Evolutionary conservation across 2,329 filamentous ascomycete species (phyloP).

Genomic region (Paecilomyces sp.): DNA sequence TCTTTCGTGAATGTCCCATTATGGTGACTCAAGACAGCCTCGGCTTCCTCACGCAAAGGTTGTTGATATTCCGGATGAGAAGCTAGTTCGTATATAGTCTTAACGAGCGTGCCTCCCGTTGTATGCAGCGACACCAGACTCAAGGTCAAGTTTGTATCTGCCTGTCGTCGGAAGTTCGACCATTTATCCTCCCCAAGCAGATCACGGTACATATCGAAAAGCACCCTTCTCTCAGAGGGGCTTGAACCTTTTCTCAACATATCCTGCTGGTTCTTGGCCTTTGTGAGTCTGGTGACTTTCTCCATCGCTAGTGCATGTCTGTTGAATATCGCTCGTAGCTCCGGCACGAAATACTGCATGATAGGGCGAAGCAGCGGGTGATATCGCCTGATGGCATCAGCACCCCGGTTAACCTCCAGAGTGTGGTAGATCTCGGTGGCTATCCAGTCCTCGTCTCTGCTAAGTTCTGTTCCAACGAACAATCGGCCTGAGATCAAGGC

Average conservation of each 20-base stretch:
- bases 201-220: slow-evolving; percentile 9
- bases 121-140: background rate
- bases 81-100: background rate
- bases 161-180: background rate
- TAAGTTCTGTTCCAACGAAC: slow-evolving; percentile 5
- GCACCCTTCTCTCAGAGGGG: background rate
- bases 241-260: background rate
- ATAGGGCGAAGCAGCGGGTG: background rate
- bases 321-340: background rate
- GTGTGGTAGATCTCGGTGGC: slow-evolving; percentile 4
- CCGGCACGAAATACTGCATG: slow-evolving; percentile 2
- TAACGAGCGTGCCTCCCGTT: background rate
- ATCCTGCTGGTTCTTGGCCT: background rate
- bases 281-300: background rate
- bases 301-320: background rate
- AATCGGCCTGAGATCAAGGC: slow-evolving; percentile 4
- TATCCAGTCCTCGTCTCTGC: slow-evolving; percentile 5
- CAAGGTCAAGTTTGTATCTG: slow-evolving; percentile 3
- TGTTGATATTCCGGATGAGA: background rate
- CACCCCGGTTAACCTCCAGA: slow-evolving; percentile 1
- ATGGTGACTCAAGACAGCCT: slow-evolving; percentile 1
- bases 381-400: background rate
- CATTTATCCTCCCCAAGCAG: slow-evolving; percentile 8
- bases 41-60: slow-evolving; percentile 4
- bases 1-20: slow-evolving; percentile 1